These are phyloP conservation scores for Polysphondylium violaceum DNA, from an alignment of 78 protist genomes.

Conservation along the genomic window DNA sequence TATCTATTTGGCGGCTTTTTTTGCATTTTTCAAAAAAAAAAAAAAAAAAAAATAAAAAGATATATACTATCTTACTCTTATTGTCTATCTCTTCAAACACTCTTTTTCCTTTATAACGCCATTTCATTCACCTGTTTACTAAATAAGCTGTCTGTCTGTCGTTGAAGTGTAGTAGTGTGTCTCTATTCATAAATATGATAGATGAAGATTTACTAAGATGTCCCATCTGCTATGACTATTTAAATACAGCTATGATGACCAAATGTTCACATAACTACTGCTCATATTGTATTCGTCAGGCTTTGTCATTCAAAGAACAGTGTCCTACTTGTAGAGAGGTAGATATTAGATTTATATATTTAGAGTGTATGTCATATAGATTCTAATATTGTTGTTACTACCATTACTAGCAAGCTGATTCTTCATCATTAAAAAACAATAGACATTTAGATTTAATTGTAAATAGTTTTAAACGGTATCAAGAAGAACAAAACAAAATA, in stretches of 20 bases:
- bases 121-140: too few relatives aligned
- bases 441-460: slow-evolving; percentile 46
- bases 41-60: too few relatives aligned
- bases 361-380: background rate
- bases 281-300: slow-evolving; percentile 45
- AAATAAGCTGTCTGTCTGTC: too few relatives aligned
- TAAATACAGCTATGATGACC: slow-evolving; percentile 44
- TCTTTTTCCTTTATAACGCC: too few relatives aligned
- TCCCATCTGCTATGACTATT: slow-evolving; percentile 63
- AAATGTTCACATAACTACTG: slow-evolving; percentile 71
- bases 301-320: slow-evolving; percentile 20
- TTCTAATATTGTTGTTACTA: background rate
- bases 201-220: slow-evolving; percentile 40
- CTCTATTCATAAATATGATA: too few relatives aligned
- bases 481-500: background rate
- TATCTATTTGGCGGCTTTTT: too few relatives aligned
- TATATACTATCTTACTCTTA: too few relatives aligned
- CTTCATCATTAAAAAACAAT: slow-evolving; percentile 39
- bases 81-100: too few relatives aligned
- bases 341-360: background rate
- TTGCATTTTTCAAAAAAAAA: too few relatives aligned
- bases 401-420: slow-evolving; percentile 23
- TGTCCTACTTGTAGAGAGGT: slow-evolving; percentile 60
- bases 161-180: too few relatives aligned
- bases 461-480: background rate